These are phyloP conservation scores for Hyaloscypha hepaticicola DNA, from an alignment of 495 filamentous ascomycete species.

Conservation along the genomic window DNA sequence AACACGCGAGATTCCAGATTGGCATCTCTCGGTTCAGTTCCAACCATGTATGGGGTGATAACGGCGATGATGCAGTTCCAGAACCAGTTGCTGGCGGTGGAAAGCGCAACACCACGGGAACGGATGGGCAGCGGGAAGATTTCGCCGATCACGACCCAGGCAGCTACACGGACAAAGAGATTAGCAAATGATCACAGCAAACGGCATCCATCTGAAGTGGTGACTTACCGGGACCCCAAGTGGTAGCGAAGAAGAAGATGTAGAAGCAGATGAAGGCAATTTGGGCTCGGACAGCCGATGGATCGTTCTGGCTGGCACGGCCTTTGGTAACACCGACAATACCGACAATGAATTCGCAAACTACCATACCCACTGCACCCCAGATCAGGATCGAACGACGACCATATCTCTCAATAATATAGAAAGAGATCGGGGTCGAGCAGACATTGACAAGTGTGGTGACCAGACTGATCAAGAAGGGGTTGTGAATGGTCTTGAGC, in stretches of 20 bases:
- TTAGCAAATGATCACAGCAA: conserved; percentile 46
- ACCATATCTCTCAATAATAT: conserved; percentile 62
- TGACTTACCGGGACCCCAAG: conserved; percentile 61
- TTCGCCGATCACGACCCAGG: conserved; percentile 82
- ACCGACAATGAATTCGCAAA: conserved; percentile 84
- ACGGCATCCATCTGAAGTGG: conserved; percentile 32
- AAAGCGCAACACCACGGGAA: conserved; percentile 74
- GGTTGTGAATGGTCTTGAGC: conserved; percentile 56
- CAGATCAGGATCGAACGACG: conserved; percentile 66
- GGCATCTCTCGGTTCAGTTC: conserved; percentile 33
- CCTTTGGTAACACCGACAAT: conserved; percentile 67
- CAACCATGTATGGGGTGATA: conserved; percentile 35
- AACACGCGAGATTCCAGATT: conserved; percentile 75
- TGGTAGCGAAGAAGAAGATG: conserved; percentile 79
- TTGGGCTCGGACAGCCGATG: conserved; percentile 23
- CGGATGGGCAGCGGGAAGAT: conserved; percentile 85
- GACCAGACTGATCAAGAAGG: conserved; percentile 70
- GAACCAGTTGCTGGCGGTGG: conserved; percentile 85
- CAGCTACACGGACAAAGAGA: conserved; percentile 32
- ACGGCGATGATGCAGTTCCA: conserved; percentile 57
- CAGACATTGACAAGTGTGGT: conserved; percentile 73
- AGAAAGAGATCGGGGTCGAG: conserved; percentile 69
- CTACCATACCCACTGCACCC: conserved; percentile 70
- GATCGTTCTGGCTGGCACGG: conserved; percentile 38
- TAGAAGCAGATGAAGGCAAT: conserved; percentile 72